Percentiles rank a stretch among this genome's conserved stretches.
Conservation (phyloP, 2,329 filamentous ascomycete species). For the Pyricularia grisea region DNA sequence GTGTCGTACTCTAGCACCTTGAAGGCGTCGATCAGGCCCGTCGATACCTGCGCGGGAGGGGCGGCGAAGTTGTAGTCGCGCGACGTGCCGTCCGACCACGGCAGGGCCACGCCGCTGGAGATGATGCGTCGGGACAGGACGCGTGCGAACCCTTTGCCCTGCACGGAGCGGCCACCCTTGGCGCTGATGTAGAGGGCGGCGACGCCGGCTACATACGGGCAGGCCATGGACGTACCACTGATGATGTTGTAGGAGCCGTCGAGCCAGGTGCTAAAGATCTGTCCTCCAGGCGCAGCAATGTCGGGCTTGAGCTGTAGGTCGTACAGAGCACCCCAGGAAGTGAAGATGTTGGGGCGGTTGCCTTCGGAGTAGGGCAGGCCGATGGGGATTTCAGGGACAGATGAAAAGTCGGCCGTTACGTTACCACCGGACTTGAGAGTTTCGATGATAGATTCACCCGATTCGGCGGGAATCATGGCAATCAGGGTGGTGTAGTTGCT, state of each 20-base stretch:
- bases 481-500: neutral
- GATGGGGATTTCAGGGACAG: neutral
- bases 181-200: conserved; percentile 43
- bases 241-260: conserved; percentile 24
- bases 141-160: conserved; percentile 20
- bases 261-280: conserved; percentile 36
- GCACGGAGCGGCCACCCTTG: conserved; percentile 29
- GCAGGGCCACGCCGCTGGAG: conserved; percentile 19
- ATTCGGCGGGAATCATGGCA: conserved; percentile 5
- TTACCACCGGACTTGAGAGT: conserved; percentile 18
- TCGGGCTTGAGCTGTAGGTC: conserved; percentile 33
- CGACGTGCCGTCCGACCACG: conserved; percentile 18
- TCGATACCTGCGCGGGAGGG: conserved; percentile 19
- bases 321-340: conserved; percentile 31
- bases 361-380: neutral
- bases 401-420: conserved; percentile 19
- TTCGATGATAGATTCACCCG: conserved; percentile 21
- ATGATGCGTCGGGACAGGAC: conserved; percentile 21
- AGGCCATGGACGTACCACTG: conserved; percentile 44
- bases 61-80: conserved; percentile 18
- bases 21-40: conserved; percentile 48
- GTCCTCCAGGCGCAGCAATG: conserved; percentile 30
- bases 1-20: conserved; percentile 46
- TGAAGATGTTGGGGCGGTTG: conserved; percentile 16
- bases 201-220: conserved; percentile 34